Conservation (phyloP, 2,329 filamentous ascomycete genomes). For the Fusarium sp. region DNA sequence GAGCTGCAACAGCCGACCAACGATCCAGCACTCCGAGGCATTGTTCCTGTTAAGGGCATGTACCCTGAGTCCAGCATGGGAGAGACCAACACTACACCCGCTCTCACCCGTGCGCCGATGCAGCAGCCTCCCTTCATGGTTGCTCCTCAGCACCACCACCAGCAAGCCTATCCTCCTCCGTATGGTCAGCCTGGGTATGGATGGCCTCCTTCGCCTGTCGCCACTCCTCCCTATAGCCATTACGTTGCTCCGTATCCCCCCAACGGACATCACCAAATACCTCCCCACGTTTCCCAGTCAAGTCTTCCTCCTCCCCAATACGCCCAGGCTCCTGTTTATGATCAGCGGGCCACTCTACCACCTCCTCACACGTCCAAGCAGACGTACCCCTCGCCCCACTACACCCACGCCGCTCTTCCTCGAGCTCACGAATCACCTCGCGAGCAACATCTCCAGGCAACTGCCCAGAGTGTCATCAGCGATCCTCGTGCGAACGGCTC, state of each 20-base stretch:
- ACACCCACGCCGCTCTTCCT: slow-evolving; percentile 55
- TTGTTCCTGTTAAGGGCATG: slow-evolving; percentile 92
- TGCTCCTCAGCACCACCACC: slow-evolving; percentile 53
- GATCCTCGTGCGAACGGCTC: slow-evolving; percentile 57
- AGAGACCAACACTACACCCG: slow-evolving; percentile 85
- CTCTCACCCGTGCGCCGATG: slow-evolving; percentile 83
- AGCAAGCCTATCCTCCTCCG: slow-evolving; percentile 55
- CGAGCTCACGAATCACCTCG: slow-evolving; percentile 60
- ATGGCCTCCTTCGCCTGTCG: slow-evolving; percentile 71
- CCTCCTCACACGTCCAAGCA: slow-evolving; percentile 54
- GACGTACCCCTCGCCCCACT: slow-evolving; percentile 50
- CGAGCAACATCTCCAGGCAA: slow-evolving; percentile 61
- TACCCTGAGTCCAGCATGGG: slow-evolving; percentile 97
- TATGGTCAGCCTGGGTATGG: slow-evolving; percentile 63
- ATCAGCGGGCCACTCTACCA: slow-evolving; percentile 58
- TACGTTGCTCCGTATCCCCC: slow-evolving; percentile 59
- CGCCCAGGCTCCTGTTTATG: slow-evolving; percentile 50
- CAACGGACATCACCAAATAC: slow-evolving; percentile 46
- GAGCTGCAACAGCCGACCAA: slow-evolving; percentile 86
- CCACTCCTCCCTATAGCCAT: slow-evolving; percentile 69
- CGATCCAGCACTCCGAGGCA: slow-evolving; percentile 84
- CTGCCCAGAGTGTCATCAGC: slow-evolving; percentile 60
- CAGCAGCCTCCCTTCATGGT: slow-evolving; percentile 60
- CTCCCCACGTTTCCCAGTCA: slow-evolving; percentile 50
- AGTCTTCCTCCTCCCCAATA: slow-evolving; percentile 49